Base-by-base conservation (phyloP, 306 rosid species). In the Canavalia gladiata region DNA sequence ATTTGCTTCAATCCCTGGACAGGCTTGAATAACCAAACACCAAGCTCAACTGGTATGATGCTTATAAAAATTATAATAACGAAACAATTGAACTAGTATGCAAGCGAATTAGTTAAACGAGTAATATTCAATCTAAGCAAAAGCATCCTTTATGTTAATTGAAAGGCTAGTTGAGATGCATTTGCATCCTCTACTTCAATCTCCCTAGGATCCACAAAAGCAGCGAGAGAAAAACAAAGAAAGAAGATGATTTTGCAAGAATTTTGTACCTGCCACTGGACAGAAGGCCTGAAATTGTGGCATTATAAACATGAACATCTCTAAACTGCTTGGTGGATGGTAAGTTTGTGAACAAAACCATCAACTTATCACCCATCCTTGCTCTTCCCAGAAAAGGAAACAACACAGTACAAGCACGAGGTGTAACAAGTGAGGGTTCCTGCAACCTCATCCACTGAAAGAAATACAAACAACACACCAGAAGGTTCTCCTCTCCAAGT, bases 381-480 rank as follows among this genome's bases (percentile, higher is more conserved):
- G 95, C 97, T 82, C 88, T 91, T 45, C 97, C 99, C 87, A 95
- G 58, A 85, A 86, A 42, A 0, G 97, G 95, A 80, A 95, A 95
- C 88, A 95, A 75, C 66, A 89, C 66, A 11, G 93, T 88, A 77
- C 90, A 95, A 8, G 92, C 88, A 52, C 92, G 84, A 33, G 93
- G 85, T 1, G 97, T 87, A 51, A 93, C 84, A 12, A 92, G 86
- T 12, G 86, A 81, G n/a, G 92, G 92, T 56, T 95, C 97, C 83
- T 90, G 97, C 71, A 84, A 71, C 72, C 92, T 85, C 97, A 93
- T 95, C 99, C 99, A 95, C 88, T 93, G 97, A 79, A 87, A 95
- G 72, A 95, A 93, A 80, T 91, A 88, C 89, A 95, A 83, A 74
- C 94, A 95, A 78, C 83, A 75, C 67, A 84, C 49, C 28, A 89